Percentiles rank a stretch among this genome's conserved stretches.
phyloP scores from a whole-genome alignment of 2,329 filamentous ascomycete genomes.

The Phialophora macrospora region DNA sequence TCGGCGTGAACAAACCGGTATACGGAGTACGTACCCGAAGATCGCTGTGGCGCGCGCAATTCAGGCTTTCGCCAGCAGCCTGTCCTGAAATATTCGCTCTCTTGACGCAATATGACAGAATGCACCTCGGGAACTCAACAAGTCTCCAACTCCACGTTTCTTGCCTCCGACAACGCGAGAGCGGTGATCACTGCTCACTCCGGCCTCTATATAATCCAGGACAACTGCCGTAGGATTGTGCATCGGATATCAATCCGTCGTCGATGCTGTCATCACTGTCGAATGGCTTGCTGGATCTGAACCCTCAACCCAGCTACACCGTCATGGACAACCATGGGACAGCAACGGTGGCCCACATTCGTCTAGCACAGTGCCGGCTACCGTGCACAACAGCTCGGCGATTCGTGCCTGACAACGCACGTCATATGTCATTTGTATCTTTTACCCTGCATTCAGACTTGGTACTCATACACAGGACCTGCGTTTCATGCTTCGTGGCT shows the following conservation, averaged over 20 bases:
- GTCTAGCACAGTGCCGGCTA: not conserved
- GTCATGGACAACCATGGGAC: not conserved
- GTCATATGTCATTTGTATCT: not conserved
- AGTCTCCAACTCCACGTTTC: not conserved
- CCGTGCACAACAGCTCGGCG: not conserved
- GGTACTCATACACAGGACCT: not conserved
- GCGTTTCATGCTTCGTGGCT: not conserved
- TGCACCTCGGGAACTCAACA: not conserved
- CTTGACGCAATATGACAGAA: conserved; percentile 25
- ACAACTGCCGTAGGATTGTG: not conserved
- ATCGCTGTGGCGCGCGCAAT: not conserved
- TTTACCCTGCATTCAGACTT: not conserved
- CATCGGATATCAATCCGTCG: not conserved
- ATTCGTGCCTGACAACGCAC: not conserved
- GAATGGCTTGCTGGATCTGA: not conserved
- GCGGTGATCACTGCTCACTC: not conserved
- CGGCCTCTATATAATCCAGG: not conserved
- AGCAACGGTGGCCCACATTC: not conserved
- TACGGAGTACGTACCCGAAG: not conserved
- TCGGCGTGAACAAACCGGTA: conserved; percentile 1
- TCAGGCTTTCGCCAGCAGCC: not conserved
- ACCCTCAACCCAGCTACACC: not conserved
- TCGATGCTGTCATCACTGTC: not conserved
- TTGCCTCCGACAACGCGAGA: not conserved
- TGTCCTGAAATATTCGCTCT: conserved; percentile 2